phyloP scores from a whole-genome alignment of 176 grass and related monocot genomes.

The Aegilops sharonensis region DNA sequence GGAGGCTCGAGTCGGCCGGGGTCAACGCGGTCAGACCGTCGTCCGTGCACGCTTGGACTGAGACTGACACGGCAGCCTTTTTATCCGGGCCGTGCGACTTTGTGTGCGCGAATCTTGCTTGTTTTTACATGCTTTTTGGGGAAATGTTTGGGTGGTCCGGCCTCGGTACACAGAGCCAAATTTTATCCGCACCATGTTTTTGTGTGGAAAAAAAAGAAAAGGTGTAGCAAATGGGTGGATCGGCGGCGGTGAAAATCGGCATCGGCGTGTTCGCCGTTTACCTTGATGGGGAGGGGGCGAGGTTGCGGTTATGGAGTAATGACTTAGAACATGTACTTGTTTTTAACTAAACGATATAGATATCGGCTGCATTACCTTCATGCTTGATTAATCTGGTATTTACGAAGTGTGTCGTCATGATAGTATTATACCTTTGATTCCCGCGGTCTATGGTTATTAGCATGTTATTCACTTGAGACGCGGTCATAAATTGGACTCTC shows the following conservation, averaged over 20 bases:
- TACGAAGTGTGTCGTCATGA: neutral
- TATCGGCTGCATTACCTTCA: neutral
- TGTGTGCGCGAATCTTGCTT: neutral
- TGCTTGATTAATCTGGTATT: neutral
- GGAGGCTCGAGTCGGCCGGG: neutral
- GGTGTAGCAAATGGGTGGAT: too few species aligned
- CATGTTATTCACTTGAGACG: neutral
- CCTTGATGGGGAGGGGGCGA: too few species aligned
- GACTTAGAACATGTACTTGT: too few species aligned
- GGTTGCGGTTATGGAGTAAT: neutral
- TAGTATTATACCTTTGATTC: neutral
- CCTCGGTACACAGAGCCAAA: too few species aligned
- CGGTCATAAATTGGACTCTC: neutral
- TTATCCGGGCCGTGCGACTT: neutral
- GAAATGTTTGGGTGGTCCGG: neutral
- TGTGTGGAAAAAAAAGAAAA: too few species aligned
- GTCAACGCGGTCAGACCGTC: neutral
- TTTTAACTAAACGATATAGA: too few species aligned
- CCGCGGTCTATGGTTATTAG: neutral
- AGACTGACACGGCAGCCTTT: neutral
- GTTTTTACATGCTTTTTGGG: neutral
- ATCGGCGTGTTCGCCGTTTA: too few species aligned
- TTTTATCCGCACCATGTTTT: too few species aligned
- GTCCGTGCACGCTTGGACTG: neutral
- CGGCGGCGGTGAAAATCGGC: too few species aligned